phyloP scores from a whole-genome alignment of 352 stramenopile genomes.

The Phytopythium kandeliae region DNA sequence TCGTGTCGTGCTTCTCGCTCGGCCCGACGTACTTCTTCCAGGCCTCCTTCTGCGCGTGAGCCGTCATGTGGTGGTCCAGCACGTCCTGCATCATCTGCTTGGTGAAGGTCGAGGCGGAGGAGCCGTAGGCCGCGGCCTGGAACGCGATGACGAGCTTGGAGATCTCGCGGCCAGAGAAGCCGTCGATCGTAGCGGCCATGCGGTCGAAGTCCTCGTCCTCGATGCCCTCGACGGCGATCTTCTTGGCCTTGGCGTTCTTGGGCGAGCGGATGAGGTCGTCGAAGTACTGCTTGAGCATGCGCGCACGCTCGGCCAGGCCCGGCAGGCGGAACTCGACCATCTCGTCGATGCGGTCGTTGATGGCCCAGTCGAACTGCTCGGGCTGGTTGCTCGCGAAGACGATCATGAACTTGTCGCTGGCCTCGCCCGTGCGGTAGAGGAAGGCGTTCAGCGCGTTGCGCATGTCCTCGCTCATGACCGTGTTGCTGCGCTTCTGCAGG shows the following conservation, averaged over 20 bases:
- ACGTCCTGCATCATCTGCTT: constrained; percentile 92
- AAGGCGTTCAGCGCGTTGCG: constrained; percentile 99
- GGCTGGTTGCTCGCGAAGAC: constrained; percentile 99
- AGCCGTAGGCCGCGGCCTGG: constrained; percentile 97
- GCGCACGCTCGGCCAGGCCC: constrained; percentile 90
- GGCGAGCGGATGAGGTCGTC: constrained; percentile 94
- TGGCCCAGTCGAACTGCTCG: constrained; percentile 98
- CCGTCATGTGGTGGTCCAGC: constrained; percentile 91
- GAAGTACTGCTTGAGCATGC: constrained; percentile 98
- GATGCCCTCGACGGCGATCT: constrained; percentile 90
- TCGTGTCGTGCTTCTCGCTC: constrained; percentile 37
- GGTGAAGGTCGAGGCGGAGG: constrained; percentile 90
- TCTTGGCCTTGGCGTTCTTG: constrained; percentile 80
- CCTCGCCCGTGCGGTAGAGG: constrained; percentile 96
- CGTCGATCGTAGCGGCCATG: constrained; percentile 91
- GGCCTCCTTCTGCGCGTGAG: constrained; percentile 91
- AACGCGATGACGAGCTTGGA: constrained; percentile 99
- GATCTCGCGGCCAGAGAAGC: constrained; percentile 98
- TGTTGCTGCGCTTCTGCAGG: constrained; percentile 95
- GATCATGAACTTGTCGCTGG: constrained; percentile 99
- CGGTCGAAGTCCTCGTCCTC: constrained; percentile 90
- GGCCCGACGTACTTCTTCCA: constrained; percentile 87
- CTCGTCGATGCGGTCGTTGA: constrained; percentile 99
- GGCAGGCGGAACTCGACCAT: constrained; percentile 97
- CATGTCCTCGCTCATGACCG: constrained; percentile 95